Base-by-base conservation (phyloP, 129 eudicot species). In the Saussurea involucrata region DNA sequence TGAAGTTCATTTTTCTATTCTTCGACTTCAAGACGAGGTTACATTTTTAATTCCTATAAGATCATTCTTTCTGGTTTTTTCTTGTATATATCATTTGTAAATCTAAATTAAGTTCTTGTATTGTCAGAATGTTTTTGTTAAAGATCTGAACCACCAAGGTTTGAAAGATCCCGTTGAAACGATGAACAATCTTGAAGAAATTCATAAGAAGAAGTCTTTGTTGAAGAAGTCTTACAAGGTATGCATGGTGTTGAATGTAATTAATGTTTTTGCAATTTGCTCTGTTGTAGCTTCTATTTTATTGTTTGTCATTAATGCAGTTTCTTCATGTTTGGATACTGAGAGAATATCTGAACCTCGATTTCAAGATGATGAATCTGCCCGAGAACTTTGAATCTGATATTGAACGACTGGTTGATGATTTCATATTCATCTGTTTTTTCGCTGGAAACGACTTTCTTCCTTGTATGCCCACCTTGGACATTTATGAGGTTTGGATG, bases 401-500 rank as follows among this genome's bases (percentile, higher is more conserved):
- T 63, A 6, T 76, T 1, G 93, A 91, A 37, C 53, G 93, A 12
- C 2, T 82, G 8, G 57, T 91, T 4, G 97, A 91, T 24, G 97
- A 91, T 66, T 91, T 91, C 29, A 71, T 91, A 6, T 91, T 88
- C 68, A 57, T 86, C 0, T 88, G 97, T 44, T 88, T 91, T 46
- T 91, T 86, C 21, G 85, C 70, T 28, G 97, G 93, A 18, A 91
- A 88, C 65, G 93, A 91, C 68, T 91, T 91, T 65, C 44, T 91
- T 0, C 97, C 97, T 0, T 93, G 67, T 11, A 84, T 91, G 89
- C 97, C 97, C 0, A 77, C 86, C 1, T 63, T 91, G 72, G 88
- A 86, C 60, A 84, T 91, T 22, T 85, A 66, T 8, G 97, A 91
- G 97, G 97, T 90, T 46, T 25, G n/a, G 33, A 31, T 24, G 27